Percentiles rank a stretch among this genome's conserved stretches.
Conservation (phyloP, 495 filamentous ascomycete genomes). For the Hyaloscypha finlandica region DNA sequence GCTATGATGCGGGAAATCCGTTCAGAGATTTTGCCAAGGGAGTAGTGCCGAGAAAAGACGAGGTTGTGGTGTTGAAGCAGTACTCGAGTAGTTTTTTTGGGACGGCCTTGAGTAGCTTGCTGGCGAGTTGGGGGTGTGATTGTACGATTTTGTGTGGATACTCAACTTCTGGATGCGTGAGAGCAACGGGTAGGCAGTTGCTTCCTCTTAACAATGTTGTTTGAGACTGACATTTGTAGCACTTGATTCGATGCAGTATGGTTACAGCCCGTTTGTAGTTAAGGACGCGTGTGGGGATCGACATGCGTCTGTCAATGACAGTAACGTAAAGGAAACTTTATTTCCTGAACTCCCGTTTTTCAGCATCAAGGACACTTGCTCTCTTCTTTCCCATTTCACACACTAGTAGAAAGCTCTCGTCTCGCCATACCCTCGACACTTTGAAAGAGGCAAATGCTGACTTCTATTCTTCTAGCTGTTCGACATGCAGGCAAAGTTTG, state of each 20-base stretch:
- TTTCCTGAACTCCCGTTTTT: too few species aligned
- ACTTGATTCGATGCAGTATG: conserved; percentile 17
- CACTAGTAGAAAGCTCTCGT: too few species aligned
- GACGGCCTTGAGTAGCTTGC: conserved; percentile 13
- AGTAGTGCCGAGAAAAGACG: conserved; percentile 12
- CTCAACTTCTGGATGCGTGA: conserved; percentile 10
- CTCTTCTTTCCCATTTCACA: too few species aligned
- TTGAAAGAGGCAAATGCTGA: not conserved
- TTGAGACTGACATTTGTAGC: not conserved
- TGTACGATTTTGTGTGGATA: conserved; percentile 18
- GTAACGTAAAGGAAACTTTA: not conserved
- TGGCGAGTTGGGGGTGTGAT: conserved; percentile 13
- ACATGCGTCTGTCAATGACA: conserved; percentile 16
- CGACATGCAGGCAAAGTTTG: conserved; percentile 16
- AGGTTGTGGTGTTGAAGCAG: conserved; percentile 7
- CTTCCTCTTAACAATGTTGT: not conserved
- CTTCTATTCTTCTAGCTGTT: not conserved
- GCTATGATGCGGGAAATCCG: conserved; percentile 17
- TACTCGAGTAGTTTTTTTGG: conserved; percentile 19
- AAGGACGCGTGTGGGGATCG: conserved; percentile 11
- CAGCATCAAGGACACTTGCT: too few species aligned
- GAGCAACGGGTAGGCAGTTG: conserved; percentile 10
- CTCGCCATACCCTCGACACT: not conserved
- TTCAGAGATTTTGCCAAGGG: conserved; percentile 17
- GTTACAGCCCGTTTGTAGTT: conserved; percentile 15